phyloP scores from a whole-genome alignment of 1,139 yeast species.

The Protomyces inundatus region DNA sequence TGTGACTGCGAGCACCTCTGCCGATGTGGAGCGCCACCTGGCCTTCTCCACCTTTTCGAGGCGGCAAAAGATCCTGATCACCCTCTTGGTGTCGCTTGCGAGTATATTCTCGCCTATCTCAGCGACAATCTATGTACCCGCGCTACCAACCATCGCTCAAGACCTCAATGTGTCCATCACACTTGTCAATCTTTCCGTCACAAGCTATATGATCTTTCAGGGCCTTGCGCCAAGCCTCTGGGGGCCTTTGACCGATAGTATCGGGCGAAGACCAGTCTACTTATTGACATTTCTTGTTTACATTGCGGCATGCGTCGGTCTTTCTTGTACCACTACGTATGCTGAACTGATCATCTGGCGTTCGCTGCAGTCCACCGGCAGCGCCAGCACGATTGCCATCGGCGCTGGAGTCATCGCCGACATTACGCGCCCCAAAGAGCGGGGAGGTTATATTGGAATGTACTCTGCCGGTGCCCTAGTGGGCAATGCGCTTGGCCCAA shows the following conservation, averaged over 20 bases:
- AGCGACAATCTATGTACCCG: constrained; percentile 69
- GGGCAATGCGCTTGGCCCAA: constrained; percentile 73
- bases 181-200: constrained; percentile 60
- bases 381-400: constrained; percentile 65
- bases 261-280: constrained; percentile 65
- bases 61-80: constrained; percentile 41
- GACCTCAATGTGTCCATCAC: constrained; percentile 53
- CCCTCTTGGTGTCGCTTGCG: constrained; percentile 44
- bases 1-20: neutral
- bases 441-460: constrained; percentile 63
- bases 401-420: constrained; percentile 66
- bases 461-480: constrained; percentile 59
- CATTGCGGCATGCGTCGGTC: constrained; percentile 54
- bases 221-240: constrained; percentile 63
- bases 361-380: constrained; percentile 64
- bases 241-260: constrained; percentile 56
- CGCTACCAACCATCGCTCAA: constrained; percentile 50
- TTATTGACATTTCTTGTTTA: constrained; percentile 51
- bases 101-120: constrained; percentile 63
- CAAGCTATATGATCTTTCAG: constrained; percentile 64
- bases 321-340: constrained; percentile 54
- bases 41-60: constrained; percentile 43
- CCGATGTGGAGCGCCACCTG: neutral
- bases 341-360: constrained; percentile 54
- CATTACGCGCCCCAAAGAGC: constrained; percentile 52